Conservation (phyloP, 73 alveolate genomes). For the Strombidium stylifer region DNA sequence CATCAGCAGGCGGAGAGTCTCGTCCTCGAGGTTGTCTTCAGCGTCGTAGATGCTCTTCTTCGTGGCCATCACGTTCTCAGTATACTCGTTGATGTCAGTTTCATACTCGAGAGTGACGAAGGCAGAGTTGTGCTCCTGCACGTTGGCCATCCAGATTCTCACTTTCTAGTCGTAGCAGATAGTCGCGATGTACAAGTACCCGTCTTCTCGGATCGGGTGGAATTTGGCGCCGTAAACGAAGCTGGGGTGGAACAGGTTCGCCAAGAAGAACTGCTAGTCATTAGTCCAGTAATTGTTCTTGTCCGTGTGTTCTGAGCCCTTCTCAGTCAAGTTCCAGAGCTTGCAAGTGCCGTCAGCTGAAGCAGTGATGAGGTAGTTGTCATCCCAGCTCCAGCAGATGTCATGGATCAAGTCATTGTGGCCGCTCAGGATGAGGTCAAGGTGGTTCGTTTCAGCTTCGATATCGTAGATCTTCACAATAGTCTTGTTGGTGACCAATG, state of each 20-base stretch:
- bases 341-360: slow-evolving; percentile 89
- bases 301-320: slow-evolving; percentile 66
- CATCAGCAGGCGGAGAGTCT: slow-evolving; percentile 26
- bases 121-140: slow-evolving; percentile 59
- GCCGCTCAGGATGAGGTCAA: slow-evolving; percentile 76
- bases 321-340: slow-evolving; percentile 84
- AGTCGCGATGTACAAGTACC: slow-evolving; percentile 82
- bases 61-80: neutral
- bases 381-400: slow-evolving; percentile 85
- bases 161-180: slow-evolving; percentile 94
- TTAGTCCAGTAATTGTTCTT: slow-evolving; percentile 68
- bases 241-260: slow-evolving; percentile 90
- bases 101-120: slow-evolving; percentile 30
- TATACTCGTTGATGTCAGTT: neutral
- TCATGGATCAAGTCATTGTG: slow-evolving; percentile 96
- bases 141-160: slow-evolving; percentile 74
- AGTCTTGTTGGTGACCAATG: slow-evolving; percentile 86
- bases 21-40: slow-evolving; percentile 52
- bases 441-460: slow-evolving; percentile 74
- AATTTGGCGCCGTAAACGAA: slow-evolving; percentile 90
- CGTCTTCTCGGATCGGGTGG: slow-evolving; percentile 61
- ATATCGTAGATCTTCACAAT: slow-evolving; percentile 86
- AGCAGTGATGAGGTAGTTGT: slow-evolving; percentile 74
- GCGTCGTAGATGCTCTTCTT: neutral
- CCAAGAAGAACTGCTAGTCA: slow-evolving; percentile 62